phyloP scores from a whole-genome alignment of 1,284 basidiomycete species.

The Trametes versicolor region DNA sequence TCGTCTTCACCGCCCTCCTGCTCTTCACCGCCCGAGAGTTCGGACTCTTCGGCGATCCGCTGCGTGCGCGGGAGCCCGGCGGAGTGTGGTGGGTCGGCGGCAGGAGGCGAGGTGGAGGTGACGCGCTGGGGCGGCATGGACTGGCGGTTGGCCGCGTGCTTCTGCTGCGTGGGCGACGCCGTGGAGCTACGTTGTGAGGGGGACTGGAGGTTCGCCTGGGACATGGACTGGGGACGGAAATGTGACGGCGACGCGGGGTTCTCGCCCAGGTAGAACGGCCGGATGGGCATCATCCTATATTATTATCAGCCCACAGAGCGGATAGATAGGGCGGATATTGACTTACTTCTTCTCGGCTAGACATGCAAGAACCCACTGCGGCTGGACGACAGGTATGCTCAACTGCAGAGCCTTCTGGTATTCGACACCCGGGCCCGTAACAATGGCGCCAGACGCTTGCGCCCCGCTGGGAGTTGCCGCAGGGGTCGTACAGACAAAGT shows the following conservation, averaged over 20 bases:
- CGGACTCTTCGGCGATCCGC: constrained; percentile 59
- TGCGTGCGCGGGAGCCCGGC: constrained; percentile 36
- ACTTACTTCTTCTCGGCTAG: constrained; percentile 82
- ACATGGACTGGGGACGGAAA: constrained; percentile 79
- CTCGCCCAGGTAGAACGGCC: constrained; percentile 82
- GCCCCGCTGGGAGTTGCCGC: constrained; percentile 72
- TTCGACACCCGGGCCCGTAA: constrained; percentile 76
- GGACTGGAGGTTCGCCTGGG: constrained; percentile 64
- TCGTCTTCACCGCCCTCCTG: background rate
- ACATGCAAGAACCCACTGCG: constrained; percentile 91
- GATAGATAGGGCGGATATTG: background rate
- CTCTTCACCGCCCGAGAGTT: constrained; percentile 41
- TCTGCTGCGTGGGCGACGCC: constrained; percentile 46
- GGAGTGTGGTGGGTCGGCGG: constrained; percentile 49
- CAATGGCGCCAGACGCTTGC: constrained; percentile 58
- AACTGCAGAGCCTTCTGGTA: constrained; percentile 92
- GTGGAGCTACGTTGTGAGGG: constrained; percentile 52
- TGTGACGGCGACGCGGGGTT: constrained; percentile 60
- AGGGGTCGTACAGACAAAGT: constrained; percentile 94
- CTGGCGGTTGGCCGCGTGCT: constrained; percentile 55
- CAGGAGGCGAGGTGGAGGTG: constrained; percentile 47
- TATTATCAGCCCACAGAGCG: constrained; percentile 6
- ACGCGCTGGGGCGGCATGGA: constrained; percentile 67
- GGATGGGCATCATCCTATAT: constrained; percentile 85
- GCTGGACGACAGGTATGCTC: constrained; percentile 91